Percentiles rank a stretch among this genome's conserved stretches.
phyloP scores from a whole-genome alignment of 768 basidiomycete species.

The Tubosaeta sp. region DNA sequence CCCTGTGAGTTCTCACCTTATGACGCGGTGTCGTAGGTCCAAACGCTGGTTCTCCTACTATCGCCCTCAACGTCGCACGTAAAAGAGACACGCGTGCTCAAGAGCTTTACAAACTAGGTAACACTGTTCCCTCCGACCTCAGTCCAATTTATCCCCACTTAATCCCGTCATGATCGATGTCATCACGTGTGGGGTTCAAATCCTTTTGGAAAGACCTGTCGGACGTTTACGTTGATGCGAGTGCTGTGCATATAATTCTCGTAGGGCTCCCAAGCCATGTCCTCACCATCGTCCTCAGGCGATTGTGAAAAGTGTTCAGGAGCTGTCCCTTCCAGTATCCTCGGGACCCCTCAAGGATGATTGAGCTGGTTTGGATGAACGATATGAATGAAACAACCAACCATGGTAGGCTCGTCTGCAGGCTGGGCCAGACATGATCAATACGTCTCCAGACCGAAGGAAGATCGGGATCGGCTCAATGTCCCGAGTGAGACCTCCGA shows the following conservation, averaged over 20 bases:
- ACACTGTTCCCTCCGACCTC: conserved; percentile 2
- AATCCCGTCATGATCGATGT: not conserved
- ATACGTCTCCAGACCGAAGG: conserved; percentile 84
- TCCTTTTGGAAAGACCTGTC: conserved; percentile 81
- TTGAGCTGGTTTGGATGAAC: not conserved
- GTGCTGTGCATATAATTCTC: conserved; percentile 60
- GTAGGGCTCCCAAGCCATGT: conserved; percentile 56
- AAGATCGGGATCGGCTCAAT: conserved; percentile 74
- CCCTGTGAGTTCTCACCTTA: not conserved
- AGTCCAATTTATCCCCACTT: not conserved
- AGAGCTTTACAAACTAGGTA: conserved; percentile 2
- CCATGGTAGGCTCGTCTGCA: conserved; percentile 93
- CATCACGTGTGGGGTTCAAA: conserved; percentile 38
- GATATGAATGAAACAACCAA: conserved; percentile 29
- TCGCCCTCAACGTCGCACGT: not conserved
- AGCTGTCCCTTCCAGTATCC: conserved; percentile 78
- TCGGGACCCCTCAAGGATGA: conserved; percentile 62
- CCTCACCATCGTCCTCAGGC: conserved; percentile 22
- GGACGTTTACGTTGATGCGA: conserved; percentile 88
- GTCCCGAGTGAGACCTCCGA: conserved; percentile 80
- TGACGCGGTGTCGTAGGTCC: conserved; percentile 26
- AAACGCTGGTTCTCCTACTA: not conserved
- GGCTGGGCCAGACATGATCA: conserved; percentile 88
- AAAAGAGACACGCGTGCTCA: not conserved
- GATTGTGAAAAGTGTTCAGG: conserved; percentile 51